Conservation (phyloP, 108 stramenopile genomes). For the Pseudonitzschia pungens region DNA sequence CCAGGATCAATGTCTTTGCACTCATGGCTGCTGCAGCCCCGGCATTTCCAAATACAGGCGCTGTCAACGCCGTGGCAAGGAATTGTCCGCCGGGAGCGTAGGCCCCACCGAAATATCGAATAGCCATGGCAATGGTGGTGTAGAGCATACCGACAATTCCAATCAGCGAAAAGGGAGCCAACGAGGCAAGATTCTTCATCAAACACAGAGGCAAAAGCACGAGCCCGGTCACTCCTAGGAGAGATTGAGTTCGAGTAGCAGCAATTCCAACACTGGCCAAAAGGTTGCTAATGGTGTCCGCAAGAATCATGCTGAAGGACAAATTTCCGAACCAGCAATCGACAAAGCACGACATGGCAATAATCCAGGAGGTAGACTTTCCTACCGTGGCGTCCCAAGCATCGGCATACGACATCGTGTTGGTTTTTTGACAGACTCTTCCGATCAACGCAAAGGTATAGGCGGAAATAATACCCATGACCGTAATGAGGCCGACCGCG, state of each 20-base stretch:
- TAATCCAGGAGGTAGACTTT: slow-evolving; percentile 64
- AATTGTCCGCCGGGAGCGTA: slow-evolving; percentile 82
- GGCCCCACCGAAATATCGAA: slow-evolving; percentile 78
- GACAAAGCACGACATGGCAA: slow-evolving; percentile 66
- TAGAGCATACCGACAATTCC: slow-evolving; percentile 86
- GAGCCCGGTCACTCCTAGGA: slow-evolving; percentile 69
- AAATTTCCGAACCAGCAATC: slow-evolving; percentile 83
- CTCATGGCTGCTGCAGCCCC: slow-evolving; percentile 70
- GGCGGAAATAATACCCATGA: slow-evolving; percentile 82
- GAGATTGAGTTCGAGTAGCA: slow-evolving; percentile 54
- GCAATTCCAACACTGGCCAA: slow-evolving; percentile 64
- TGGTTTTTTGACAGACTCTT: slow-evolving; percentile 69
- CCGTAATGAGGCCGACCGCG: slow-evolving; percentile 69
- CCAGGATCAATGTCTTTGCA: slow-evolving; percentile 78
- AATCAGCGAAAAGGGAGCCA: slow-evolving; percentile 85
- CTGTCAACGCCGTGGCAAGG: slow-evolving; percentile 38
- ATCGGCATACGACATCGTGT: slow-evolving; percentile 80
- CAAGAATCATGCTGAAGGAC: slow-evolving; percentile 94
- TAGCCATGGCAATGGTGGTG: slow-evolving; percentile 80
- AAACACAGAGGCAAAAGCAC: slow-evolving; percentile 91
- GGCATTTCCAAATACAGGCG: slow-evolving; percentile 65
- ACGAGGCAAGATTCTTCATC: slow-evolving; percentile 78
- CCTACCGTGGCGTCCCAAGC: slow-evolving; percentile 91
- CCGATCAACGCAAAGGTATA: slow-evolving; percentile 91
- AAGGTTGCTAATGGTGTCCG: slow-evolving; percentile 78